Percentiles rank a stretch among this genome's conserved stretches.
phyloP scores from a whole-genome alignment of 805 yeast genomes.

The Cyberlindnera samutprakarnensis region DNA sequence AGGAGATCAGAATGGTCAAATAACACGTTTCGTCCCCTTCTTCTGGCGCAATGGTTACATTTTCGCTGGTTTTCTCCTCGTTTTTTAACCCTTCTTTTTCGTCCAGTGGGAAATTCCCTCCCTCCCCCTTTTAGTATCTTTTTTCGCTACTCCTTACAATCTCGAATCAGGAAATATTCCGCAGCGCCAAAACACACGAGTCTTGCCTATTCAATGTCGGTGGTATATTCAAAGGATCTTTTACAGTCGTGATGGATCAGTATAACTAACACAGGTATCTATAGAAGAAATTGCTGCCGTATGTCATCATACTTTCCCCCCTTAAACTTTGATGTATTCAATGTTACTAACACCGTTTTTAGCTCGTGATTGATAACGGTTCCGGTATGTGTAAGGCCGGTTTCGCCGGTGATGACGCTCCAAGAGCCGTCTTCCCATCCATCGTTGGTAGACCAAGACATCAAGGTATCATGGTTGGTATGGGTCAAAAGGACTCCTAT shows the following conservation, averaged over 20 bases:
- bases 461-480: slow-evolving; percentile 99
- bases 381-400: slow-evolving; percentile 99
- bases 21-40: no score
- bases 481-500: slow-evolving; percentile 99
- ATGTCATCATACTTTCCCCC: slow-evolving; percentile 3
- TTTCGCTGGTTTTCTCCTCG: no score
- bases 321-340: not conserved
- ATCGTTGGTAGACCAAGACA: slow-evolving; percentile 99
- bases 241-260: no score
- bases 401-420: slow-evolving; percentile 99
- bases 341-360: slow-evolving; percentile 14
- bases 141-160: no score
- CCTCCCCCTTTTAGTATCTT: no score
- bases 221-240: not conserved
- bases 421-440: slow-evolving; percentile 99
- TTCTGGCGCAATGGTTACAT: no score
- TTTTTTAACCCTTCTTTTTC: no score
- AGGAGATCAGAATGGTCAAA: no score
- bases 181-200: no score
- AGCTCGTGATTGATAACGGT: slow-evolving; percentile 93
- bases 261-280: slow-evolving; percentile 8
- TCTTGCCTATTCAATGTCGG: not conserved
- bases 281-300: slow-evolving; percentile 14
- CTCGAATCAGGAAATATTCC: no score
- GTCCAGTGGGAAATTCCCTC: no score